Evolutionary conservation across 2,329 filamentous ascomycete genomes (phyloP).

Genomic region (Colletotrichum cuscutae): DNA sequence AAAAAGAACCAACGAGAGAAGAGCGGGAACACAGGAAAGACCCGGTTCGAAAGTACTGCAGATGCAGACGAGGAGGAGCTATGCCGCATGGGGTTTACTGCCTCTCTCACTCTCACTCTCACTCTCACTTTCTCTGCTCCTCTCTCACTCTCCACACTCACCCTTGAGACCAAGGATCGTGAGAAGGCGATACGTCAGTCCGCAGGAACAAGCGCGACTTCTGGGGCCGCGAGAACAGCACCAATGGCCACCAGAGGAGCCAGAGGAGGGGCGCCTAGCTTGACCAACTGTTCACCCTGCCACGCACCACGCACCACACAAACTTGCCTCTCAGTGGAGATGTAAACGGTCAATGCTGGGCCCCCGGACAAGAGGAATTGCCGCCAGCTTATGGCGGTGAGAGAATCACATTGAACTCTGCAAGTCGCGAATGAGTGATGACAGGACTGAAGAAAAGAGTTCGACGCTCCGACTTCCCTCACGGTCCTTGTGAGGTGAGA

Average conservation of each 20-base stretch:
- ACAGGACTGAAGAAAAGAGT: too few species aligned
- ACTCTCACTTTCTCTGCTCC: too few species aligned
- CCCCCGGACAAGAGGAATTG: neutral
- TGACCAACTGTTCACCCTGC: neutral
- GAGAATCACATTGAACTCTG: too few species aligned
- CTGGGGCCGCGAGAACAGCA: too few species aligned
- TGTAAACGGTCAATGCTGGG: neutral
- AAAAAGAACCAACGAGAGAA: neutral
- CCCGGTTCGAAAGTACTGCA: neutral
- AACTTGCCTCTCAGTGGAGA: neutral
- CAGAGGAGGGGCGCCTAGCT: neutral
- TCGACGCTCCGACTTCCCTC: neutral
- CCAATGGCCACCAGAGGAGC: too few species aligned
- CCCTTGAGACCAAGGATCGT: too few species aligned
- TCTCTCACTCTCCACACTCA: too few species aligned
- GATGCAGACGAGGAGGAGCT: neutral
- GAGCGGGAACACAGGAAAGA: neutral
- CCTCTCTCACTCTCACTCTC: neutral
- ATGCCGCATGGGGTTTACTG: conserved; percentile 24
- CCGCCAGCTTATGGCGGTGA: neutral
- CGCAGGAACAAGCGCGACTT: conserved; percentile 3
- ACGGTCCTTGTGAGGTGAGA: neutral
- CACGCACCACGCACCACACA: neutral
- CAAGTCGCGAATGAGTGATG: neutral
- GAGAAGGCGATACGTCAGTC: conserved; percentile 4